A percentile compares a stretch with the other conserved stretches of the same genome.
phyloP scores from a whole-genome alignment of 1,139 yeast genomes.

The Geotrichum siamense region DNA sequence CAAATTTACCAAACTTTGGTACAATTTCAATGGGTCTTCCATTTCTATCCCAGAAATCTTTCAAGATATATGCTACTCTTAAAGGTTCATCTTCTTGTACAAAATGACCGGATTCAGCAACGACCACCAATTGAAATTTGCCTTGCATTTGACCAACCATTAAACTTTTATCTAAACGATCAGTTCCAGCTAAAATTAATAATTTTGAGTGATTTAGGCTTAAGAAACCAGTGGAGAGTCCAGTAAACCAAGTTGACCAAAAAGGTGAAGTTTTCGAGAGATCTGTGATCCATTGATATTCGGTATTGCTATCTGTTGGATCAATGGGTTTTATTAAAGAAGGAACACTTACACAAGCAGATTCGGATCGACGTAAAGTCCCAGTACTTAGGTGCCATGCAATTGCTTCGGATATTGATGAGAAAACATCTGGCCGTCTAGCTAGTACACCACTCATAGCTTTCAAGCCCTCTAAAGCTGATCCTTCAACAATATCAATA shows the following conservation, averaged over 20 bases:
- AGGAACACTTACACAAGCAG: slow-evolving; percentile 77
- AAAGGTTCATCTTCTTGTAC: slow-evolving; percentile 83
- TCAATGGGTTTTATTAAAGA: slow-evolving; percentile 39
- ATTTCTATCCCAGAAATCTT: slow-evolving; percentile 50
- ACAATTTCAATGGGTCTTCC: slow-evolving; percentile 34
- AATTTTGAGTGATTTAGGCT: slow-evolving; percentile 47
- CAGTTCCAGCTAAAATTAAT: slow-evolving; percentile 82
- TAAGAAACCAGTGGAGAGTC: slow-evolving; percentile 60
- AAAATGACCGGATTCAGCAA: slow-evolving; percentile 81
- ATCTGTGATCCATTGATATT: slow-evolving; percentile 56
- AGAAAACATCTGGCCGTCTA: slow-evolving; percentile 55
- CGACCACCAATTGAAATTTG: slow-evolving; percentile 79
- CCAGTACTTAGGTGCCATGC: slow-evolving; percentile 65
- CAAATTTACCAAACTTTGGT: slow-evolving; percentile 30
- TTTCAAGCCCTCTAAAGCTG: slow-evolving; percentile 63
- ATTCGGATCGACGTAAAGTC: slow-evolving; percentile 46
- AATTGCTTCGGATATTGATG: slow-evolving; percentile 52
- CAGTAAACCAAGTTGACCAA: slow-evolving; percentile 81
- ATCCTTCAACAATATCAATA: slow-evolving; percentile 90
- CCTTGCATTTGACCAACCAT: slow-evolving; percentile 96
- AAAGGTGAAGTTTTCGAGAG: slow-evolving; percentile 51
- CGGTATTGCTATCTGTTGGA: slow-evolving; percentile 8
- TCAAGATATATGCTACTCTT: slow-evolving; percentile 45
- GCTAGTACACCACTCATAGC: slow-evolving; percentile 60
- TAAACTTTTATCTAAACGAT: slow-evolving; percentile 71